Evolutionary conservation across 179 eudicot genomes (phyloP).

Genomic region (Kewa caespitosa): DNA sequence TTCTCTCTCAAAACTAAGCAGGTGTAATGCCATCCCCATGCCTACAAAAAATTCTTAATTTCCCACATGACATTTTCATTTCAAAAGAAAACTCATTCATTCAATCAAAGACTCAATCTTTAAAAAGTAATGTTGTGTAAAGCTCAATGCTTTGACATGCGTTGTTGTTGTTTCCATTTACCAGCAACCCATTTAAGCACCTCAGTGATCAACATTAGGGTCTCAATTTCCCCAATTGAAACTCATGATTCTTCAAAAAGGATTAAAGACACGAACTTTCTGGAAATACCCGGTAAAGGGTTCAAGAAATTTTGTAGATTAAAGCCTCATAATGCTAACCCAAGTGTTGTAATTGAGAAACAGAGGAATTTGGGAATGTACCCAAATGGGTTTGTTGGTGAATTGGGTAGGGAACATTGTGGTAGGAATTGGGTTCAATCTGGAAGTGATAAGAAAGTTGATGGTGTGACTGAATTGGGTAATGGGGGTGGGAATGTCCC

Average conservation of each 20-base stretch:
- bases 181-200: conserved; percentile 39
- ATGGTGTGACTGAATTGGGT: conserved; percentile 6
- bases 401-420: conserved; percentile 23
- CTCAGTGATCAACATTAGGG: conserved; percentile 30
- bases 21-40: not conserved
- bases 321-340: conserved; percentile 25
- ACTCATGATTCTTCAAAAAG: conserved; percentile 40
- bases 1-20: not conserved
- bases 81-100: not conserved
- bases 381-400: conserved; percentile 27
- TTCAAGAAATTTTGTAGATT: conserved; percentile 24
- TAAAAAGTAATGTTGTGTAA: conserved; percentile 46
- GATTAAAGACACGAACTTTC: conserved; percentile 16
- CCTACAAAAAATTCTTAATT: not conserved
- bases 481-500: not conserved
- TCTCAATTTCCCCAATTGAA: conserved; percentile 32
- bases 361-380: conserved; percentile 22
- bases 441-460: conserved; percentile 19
- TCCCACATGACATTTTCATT: not conserved
- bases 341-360: conserved; percentile 26
- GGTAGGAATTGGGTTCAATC: conserved; percentile 9
- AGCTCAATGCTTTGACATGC: conserved; percentile 47
- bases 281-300: conserved; percentile 28
- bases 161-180: conserved; percentile 41
- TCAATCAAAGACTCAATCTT: too few species aligned